phyloP scores from a whole-genome alignment of 2,329 filamentous ascomycete genomes.

The Xylaria digitata region DNA sequence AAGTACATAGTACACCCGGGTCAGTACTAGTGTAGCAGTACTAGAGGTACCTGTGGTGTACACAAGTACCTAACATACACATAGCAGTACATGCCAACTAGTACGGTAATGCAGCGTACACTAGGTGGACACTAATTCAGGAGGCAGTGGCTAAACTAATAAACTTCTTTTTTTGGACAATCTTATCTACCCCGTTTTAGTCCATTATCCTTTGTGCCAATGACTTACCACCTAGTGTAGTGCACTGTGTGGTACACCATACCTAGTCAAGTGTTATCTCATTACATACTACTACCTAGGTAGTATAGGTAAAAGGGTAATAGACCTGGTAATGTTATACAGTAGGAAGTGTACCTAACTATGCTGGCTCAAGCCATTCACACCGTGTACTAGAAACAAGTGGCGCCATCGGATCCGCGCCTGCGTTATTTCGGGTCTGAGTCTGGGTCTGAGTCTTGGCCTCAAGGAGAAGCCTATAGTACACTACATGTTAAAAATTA shows the following conservation, averaged over 20 bases:
- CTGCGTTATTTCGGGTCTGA: conserved; percentile 27
- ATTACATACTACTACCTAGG: too few relatives aligned
- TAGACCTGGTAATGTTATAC: too few relatives aligned
- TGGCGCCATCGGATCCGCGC: conserved; percentile 32
- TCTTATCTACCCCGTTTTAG: conserved; percentile 24
- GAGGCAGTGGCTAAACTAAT: conserved; percentile 24
- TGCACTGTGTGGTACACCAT: conserved; percentile 14
- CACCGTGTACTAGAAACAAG: conserved; percentile 10
- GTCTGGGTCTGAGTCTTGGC: too few relatives aligned
- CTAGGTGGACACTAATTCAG: conserved; percentile 9
- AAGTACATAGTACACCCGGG: conserved; percentile 11
- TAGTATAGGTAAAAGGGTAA: too few relatives aligned
- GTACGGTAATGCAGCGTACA: neutral
- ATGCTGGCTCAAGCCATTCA: neutral
- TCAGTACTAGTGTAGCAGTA: neutral
- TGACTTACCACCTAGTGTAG: neutral
- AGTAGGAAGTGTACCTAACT: too few relatives aligned
- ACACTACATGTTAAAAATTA: too few relatives aligned
- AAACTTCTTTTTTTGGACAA: conserved; percentile 37
- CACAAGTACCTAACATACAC: too few relatives aligned
- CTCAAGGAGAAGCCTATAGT: too few relatives aligned
- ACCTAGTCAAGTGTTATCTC: too few relatives aligned
- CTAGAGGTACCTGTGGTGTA: neutral
- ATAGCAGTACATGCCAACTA: too few relatives aligned
- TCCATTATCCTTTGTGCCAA: conserved; percentile 14